Evolutionary conservation across 148 eudicot species (phyloP), one percentile per base, ranked within the genome.

Genomic region (Persicaria maculosa): DNA sequence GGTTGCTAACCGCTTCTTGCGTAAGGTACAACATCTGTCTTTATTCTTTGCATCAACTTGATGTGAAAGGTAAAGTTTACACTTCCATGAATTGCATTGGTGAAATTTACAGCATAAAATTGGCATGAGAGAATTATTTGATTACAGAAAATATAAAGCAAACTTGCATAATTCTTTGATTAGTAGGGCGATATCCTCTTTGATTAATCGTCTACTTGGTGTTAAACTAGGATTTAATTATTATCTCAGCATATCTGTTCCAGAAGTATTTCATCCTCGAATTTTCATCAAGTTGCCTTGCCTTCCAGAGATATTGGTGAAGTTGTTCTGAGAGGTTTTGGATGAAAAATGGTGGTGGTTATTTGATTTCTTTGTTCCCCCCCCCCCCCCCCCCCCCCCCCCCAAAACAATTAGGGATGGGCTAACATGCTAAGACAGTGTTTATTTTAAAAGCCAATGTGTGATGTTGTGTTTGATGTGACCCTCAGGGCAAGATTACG

Each of bases 1-100:
- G 84, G 96, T 95, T 54, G 98, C 83, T 43, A 90, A 95, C 69
- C 96, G 98, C 72, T 95, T 95, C 84, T 82, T 95, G 81, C 91
- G 98, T 17, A 92, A 88, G 93, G 97, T 91, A 84, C 4, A 15
- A 7, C 5, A 36, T 43, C 47, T 55, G 12, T 71, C 8, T 19
- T 47, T 6, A 47, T 40, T 44, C 47, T 43, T 68, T 4, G 40
- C 47, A 67, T 67, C 59, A 16, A 7, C 59, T 54, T 54, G 59
- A 67, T 67, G 16, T 67, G 16, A 11, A 40, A 67, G 71, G 59
- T 54, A 54, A 54, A 15, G 14, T 48, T 48, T 48, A 48, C 7
- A 9, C 11, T 48, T 48, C 52, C 11, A 48, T 6, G 52, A 7
- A 48, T 48, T 48, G 52, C 52, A 6, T 48, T 4, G 11, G 11